Percentiles rank a stretch among this genome's conserved stretches.
These are phyloP conservation scores for Saturnispora diversa DNA, from an alignment of 805 yeast genomes.

Conservation along the genomic window DNA sequence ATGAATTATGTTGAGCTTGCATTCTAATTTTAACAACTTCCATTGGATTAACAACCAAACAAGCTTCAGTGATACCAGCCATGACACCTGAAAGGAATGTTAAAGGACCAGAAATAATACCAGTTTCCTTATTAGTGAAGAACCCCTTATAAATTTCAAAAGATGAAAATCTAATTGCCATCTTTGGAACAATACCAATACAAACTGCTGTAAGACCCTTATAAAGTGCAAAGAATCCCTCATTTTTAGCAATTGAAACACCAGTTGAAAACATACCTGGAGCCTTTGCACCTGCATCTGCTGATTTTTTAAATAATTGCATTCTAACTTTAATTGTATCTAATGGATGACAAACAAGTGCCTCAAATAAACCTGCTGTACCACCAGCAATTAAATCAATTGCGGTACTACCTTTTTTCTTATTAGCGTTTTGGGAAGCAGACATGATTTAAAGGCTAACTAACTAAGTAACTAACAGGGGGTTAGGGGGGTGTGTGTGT, in stretches of 20 bases:
- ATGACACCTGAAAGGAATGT: constrained; percentile 92
- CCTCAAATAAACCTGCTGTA: constrained; percentile 94
- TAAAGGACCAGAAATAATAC: constrained; percentile 59
- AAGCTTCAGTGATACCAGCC: constrained; percentile 96
- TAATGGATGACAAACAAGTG: constrained; percentile 96
- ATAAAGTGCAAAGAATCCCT: constrained; percentile 78
- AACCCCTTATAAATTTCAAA: constrained; percentile 79
- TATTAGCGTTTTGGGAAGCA: constrained; percentile 18
- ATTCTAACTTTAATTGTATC: constrained; percentile 96
- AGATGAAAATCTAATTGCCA: constrained; percentile 95
- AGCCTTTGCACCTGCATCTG: constrained; percentile 41
- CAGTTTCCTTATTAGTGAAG: constrained; percentile 52
- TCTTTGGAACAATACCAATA: constrained; percentile 94
- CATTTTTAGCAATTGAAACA: constrained; percentile 62
- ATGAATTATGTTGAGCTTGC: constrained; percentile 92
- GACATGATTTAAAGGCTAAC: constrained; percentile 10
- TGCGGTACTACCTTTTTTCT: constrained; percentile 34
- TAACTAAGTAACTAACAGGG: no score
- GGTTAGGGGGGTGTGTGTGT: no score
- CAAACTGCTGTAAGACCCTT: constrained; percentile 97
- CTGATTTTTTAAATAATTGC: constrained; percentile 80
- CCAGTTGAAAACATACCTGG: constrained; percentile 89
- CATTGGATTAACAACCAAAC: constrained; percentile 91
- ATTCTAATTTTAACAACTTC: constrained; percentile 94
- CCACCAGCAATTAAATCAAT: constrained; percentile 88